Evolutionary conservation across 2,329 filamentous ascomycete genomes (phyloP).

Genomic region (Scorias spongiosa): DNA sequence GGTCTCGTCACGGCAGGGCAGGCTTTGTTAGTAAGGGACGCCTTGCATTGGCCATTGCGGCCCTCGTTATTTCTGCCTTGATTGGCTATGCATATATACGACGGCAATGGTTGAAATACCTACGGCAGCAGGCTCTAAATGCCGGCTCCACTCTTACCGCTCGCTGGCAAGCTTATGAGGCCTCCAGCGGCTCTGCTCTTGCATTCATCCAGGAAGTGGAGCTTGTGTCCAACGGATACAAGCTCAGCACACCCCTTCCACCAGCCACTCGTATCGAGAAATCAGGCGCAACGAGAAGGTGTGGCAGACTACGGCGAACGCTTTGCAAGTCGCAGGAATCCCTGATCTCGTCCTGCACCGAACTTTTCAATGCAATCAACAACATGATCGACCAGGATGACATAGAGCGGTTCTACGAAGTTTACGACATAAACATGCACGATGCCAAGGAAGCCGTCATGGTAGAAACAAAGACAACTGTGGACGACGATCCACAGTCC

Average conservation of each 20-base stretch:
- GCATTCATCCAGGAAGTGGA: constrained; percentile 90
- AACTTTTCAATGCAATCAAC: constrained; percentile 53
- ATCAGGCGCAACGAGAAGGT: constrained; percentile 53
- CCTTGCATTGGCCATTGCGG: constrained; percentile 28
- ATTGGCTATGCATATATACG: constrained; percentile 58
- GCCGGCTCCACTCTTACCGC: constrained; percentile 54
- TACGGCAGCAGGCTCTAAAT: constrained; percentile 58
- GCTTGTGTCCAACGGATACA: constrained; percentile 78
- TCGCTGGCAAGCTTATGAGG: constrained; percentile 68
- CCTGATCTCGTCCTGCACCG: constrained; percentile 55
- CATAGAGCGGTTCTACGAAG: constrained; percentile 79
- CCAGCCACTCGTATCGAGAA: constrained; percentile 89
- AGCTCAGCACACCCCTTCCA: constrained; percentile 76
- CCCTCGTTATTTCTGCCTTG: constrained; percentile 38
- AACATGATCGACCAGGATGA: constrained; percentile 64
- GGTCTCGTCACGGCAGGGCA: constrained; percentile 42
- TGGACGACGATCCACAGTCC: constrained; percentile 60
- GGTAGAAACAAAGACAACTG: constrained; percentile 29
- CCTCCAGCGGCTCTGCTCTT: constrained; percentile 58
- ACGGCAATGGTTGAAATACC: constrained; percentile 66
- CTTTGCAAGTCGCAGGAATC: constrained; percentile 55
- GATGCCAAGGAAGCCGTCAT: constrained; percentile 39
- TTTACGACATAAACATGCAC: constrained; percentile 34
- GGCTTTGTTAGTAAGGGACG: constrained; percentile 42
- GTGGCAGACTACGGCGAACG: constrained; percentile 62